Evolutionary conservation across 2,329 filamentous ascomycete genomes (phyloP).

Genomic region (Fusarium globosum): DNA sequence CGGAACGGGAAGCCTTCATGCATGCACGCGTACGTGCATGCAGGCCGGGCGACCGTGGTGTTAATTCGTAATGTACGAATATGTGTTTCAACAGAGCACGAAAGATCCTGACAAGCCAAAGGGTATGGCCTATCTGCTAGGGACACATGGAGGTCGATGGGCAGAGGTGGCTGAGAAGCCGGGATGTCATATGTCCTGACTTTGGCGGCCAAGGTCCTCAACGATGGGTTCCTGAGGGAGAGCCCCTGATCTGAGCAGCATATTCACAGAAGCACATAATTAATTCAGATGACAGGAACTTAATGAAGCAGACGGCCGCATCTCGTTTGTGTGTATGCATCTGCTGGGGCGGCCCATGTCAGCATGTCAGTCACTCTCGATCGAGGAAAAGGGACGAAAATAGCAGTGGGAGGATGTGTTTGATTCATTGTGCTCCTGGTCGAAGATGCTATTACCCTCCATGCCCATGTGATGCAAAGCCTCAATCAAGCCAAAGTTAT

Average conservation of each 20-base stretch:
- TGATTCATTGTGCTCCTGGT: conserved; percentile 12
- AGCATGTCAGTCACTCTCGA: neutral
- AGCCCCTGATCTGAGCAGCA: neutral
- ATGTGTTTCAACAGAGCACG: conserved; percentile 39
- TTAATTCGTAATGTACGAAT: conserved; percentile 39
- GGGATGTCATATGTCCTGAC: conserved; percentile 24
- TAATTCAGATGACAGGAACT: conserved; percentile 13
- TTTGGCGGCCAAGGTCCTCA: conserved; percentile 5
- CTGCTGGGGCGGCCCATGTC: conserved; percentile 11
- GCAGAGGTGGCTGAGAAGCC: conserved; percentile 8
- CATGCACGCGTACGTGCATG: conserved; percentile 40
- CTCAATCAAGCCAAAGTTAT: conserved; percentile 22
- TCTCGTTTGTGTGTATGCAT: conserved; percentile 27
- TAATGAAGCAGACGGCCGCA: conserved; percentile 28
- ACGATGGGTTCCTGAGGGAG: neutral
- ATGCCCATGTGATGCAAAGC: conserved; percentile 28
- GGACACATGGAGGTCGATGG: conserved; percentile 20
- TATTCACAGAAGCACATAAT: neutral
- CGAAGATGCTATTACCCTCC: conserved; percentile 26
- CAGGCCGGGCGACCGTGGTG: conserved; percentile 36
- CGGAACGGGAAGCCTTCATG: conserved; percentile 37
- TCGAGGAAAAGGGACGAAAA: conserved; percentile 8
- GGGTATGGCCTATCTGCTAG: conserved; percentile 23
- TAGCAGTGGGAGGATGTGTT: neutral
- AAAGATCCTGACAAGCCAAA: conserved; percentile 9